phyloP scores from a whole-genome alignment of 805 yeast species.

The Wickerhamiella vanderwaltii region DNA sequence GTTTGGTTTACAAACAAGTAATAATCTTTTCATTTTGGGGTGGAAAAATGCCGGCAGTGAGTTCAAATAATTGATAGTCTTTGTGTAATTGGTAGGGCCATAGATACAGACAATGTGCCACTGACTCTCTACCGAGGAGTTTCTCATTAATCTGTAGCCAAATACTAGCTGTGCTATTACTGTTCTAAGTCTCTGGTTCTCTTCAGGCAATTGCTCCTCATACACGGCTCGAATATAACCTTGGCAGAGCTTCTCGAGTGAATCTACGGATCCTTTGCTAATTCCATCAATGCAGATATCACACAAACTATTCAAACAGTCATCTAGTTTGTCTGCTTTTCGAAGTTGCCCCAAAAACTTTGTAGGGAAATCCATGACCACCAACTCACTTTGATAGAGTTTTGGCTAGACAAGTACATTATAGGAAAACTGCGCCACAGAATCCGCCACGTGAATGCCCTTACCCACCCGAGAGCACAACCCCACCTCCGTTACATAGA shows the following conservation, averaged over 20 bases:
- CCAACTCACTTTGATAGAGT: no score
- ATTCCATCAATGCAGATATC: not conserved
- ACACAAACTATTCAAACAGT: not conserved
- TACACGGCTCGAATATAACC: slow-evolving; percentile 3
- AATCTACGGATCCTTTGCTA: not conserved
- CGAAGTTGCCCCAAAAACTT: not conserved
- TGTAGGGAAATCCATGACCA: slow-evolving; percentile 9
- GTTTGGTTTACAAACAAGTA: slow-evolving; percentile 4
- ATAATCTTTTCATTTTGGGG: slow-evolving; percentile 6
- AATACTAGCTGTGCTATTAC: not conserved
- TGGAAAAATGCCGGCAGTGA: slow-evolving; percentile 5
- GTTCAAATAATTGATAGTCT: not conserved
- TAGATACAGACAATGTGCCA: slow-evolving; percentile 5
- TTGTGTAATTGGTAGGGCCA: slow-evolving; percentile 4
- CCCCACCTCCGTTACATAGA: no score
- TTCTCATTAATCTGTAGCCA: slow-evolving; percentile 1
- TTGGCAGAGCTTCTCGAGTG: slow-evolving; percentile 3
- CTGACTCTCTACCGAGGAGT: slow-evolving; percentile 7
- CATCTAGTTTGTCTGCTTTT: not conserved
- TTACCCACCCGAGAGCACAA: no score
- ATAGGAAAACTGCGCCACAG: no score
- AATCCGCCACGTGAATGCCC: no score
- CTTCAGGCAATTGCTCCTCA: not conserved
- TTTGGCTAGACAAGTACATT: no score
- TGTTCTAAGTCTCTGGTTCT: slow-evolving; percentile 1